A percentile compares a stretch with the other conserved stretches of the same genome.
Conservation (phyloP, 2,329 filamentous ascomycete genomes). For the Beauveria sp. region DNA sequence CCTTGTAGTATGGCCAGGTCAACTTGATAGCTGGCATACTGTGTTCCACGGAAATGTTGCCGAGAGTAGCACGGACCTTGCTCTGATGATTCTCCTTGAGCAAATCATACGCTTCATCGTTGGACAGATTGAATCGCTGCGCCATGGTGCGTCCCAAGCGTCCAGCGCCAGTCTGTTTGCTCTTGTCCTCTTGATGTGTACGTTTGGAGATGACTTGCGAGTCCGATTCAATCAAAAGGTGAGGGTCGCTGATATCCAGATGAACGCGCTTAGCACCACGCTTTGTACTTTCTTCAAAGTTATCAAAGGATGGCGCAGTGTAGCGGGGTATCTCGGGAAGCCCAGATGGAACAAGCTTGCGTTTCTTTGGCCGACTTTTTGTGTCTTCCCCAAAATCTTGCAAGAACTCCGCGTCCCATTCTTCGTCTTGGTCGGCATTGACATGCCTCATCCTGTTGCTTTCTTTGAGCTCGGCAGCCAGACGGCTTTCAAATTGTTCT, state of each 20-base stretch:
- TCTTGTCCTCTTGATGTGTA: constrained; percentile 45
- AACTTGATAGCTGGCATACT: constrained; percentile 85
- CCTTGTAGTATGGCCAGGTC: constrained; percentile 93
- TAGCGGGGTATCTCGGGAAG: constrained; percentile 52
- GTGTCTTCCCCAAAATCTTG: constrained; percentile 39
- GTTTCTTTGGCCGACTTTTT: constrained; percentile 55
- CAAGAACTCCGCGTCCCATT: constrained; percentile 56
- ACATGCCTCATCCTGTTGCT: constrained; percentile 24
- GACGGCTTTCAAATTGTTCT: constrained; percentile 25
- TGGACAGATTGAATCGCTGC: constrained; percentile 88
- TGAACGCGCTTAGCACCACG: constrained; percentile 70
- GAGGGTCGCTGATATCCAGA: constrained; percentile 81
- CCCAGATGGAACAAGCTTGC: constrained; percentile 53
- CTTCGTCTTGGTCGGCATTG: constrained; percentile 43
- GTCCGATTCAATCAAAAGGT: constrained; percentile 76
- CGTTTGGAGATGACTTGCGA: constrained; percentile 56
- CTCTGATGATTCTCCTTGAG: constrained; percentile 95
- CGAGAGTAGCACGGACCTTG: constrained; percentile 88
- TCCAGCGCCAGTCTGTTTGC: constrained; percentile 60
- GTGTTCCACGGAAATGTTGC: constrained; percentile 89
- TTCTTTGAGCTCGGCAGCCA: constrained; percentile 25
- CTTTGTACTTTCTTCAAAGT: constrained; percentile 67
- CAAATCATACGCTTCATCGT: constrained; percentile 90
- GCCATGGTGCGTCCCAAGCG: constrained; percentile 66
- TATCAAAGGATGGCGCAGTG: constrained; percentile 65